These are phyloP conservation scores for Verruconis gallopava DNA, from an alignment of 2,329 filamentous ascomycete species.

Conservation along the genomic window DNA sequence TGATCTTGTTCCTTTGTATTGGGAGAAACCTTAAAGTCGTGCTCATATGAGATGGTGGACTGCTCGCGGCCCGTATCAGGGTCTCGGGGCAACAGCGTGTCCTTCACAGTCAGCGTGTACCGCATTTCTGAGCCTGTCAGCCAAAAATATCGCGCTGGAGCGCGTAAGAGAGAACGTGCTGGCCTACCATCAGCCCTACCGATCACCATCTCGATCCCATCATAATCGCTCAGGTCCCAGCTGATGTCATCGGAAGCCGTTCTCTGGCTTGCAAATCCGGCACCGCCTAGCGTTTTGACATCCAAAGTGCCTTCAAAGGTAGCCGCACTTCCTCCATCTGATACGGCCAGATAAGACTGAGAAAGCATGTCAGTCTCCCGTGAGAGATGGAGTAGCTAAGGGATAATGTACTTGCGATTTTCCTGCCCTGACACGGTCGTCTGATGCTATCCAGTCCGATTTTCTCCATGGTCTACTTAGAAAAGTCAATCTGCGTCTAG, in stretches of 20 bases:
- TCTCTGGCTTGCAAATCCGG: constrained; percentile 70
- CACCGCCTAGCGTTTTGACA: constrained; percentile 61
- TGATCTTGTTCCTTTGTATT: constrained; percentile 15
- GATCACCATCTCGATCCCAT: constrained; percentile 46
- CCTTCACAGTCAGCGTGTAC: constrained; percentile 66
- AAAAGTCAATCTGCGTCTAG: no score
- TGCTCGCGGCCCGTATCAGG: constrained; percentile 55
- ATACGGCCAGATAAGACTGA: constrained; percentile 36
- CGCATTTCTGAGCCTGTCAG: constrained; percentile 34
- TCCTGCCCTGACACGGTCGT: constrained; percentile 68
- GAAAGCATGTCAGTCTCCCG: constrained; percentile 12
- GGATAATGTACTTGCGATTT: constrained; percentile 38
- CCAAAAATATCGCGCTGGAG: background rate
- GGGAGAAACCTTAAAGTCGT: constrained; percentile 41
- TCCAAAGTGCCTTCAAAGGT: constrained; percentile 58
- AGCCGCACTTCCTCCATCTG: constrained; percentile 25
- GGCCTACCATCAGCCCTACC: constrained; percentile 37
- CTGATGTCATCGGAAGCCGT: constrained; percentile 43
- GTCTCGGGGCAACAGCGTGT: constrained; percentile 44
- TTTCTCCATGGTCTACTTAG: constrained; percentile 34
- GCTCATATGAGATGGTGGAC: constrained; percentile 62
- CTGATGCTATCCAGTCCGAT: constrained; percentile 52
- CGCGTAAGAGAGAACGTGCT: background rate
- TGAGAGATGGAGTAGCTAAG: constrained; percentile 16
- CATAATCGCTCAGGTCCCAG: constrained; percentile 52